phyloP scores from a whole-genome alignment of 2,329 filamentous ascomycete species.

The Fusarium continuum region DNA sequence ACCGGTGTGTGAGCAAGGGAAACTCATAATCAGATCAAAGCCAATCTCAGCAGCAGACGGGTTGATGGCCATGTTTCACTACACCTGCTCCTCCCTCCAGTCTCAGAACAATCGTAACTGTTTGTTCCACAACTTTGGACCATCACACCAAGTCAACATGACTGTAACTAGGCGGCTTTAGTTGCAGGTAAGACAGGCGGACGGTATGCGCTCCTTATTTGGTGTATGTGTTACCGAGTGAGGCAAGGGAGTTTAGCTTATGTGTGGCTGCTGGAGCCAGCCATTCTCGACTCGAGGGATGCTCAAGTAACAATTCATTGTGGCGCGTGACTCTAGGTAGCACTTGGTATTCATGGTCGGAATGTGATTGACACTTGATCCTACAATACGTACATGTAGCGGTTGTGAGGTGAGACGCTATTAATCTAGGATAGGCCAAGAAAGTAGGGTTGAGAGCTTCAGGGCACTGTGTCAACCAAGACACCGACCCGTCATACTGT shows the following conservation, averaged over 20 bases:
- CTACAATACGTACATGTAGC: too few species aligned
- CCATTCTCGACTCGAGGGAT: slow-evolving; percentile 24
- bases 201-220: slow-evolving; percentile 17
- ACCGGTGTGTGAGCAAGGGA: not conserved
- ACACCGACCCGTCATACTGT: not conserved
- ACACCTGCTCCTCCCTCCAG: slow-evolving; percentile 1
- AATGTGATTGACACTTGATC: slow-evolving; percentile 31
- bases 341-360: slow-evolving; percentile 11
- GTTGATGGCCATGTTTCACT: slow-evolving; percentile 24
- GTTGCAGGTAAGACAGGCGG: slow-evolving; percentile 27
- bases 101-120: slow-evolving; percentile 21
- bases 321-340: slow-evolving; percentile 15
- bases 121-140: slow-evolving; percentile 26
- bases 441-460: not conserved
- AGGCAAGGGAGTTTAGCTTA: slow-evolving; percentile 28
- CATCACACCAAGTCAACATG: slow-evolving; percentile 12
- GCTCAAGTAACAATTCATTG: slow-evolving; percentile 14
- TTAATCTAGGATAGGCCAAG: slow-evolving; percentile 1
- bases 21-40: slow-evolving; percentile 6
- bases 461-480: slow-evolving; percentile 16
- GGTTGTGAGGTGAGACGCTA: slow-evolving; percentile 17
- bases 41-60: slow-evolving; percentile 16
- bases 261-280: slow-evolving; percentile 14
- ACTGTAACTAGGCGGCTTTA: slow-evolving; percentile 18
- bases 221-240: slow-evolving; percentile 8